Conservation (phyloP, 805 yeast genomes). For the Brettanomyces sp. region DNA sequence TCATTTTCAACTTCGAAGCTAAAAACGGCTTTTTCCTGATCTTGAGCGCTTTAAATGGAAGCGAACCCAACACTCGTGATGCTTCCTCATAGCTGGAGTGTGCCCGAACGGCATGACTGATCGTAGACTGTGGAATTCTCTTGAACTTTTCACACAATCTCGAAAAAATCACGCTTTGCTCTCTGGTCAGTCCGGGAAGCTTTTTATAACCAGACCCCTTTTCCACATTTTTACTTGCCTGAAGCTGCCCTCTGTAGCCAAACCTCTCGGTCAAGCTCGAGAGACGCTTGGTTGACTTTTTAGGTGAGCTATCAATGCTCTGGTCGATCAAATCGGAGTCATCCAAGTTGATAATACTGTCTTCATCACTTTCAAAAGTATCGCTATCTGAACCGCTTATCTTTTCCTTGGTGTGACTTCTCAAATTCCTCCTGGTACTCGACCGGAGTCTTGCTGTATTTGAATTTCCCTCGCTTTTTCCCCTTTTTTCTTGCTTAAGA, state of each 20-base stretch:
- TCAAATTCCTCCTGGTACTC: no score
- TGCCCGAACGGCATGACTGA: not conserved
- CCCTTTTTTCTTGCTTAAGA: not conserved
- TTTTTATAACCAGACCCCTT: not conserved
- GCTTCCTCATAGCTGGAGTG: not conserved
- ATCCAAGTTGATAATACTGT: no score
- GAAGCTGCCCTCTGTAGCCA: conserved; percentile 20
- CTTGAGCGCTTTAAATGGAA: not conserved
- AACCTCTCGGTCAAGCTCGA: conserved; percentile 33
- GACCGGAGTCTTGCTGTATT: no score
- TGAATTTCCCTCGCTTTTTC: no score
- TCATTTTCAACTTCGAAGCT: not conserved
- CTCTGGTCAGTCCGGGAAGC: conserved; percentile 11
- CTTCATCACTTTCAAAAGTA: no score
- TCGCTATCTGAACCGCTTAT: no score
- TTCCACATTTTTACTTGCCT: conserved; percentile 4
- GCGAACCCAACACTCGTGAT: not conserved
- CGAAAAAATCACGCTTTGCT: conserved; percentile 4
- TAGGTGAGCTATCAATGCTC: not conserved
- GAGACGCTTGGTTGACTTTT: conserved; percentile 15
- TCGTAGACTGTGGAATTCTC: not conserved
- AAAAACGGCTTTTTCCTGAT: not conserved
- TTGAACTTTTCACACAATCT: not conserved
- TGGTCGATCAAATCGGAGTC: no score
- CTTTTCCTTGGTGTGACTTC: conserved; percentile 8